phyloP scores from a whole-genome alignment of 345 rosid species.

The Eucalyptus paniculata region DNA sequence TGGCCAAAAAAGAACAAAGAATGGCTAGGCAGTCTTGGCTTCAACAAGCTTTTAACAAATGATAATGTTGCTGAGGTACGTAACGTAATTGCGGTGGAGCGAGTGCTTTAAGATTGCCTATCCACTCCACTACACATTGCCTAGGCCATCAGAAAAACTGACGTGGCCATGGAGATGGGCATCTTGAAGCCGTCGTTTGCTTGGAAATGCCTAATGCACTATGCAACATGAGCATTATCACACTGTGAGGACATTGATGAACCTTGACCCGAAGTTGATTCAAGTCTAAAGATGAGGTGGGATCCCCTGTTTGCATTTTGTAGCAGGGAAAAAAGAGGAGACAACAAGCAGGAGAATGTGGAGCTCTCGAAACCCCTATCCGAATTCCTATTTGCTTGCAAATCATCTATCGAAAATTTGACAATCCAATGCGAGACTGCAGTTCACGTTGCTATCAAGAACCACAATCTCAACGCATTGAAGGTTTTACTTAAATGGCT shows the following conservation, averaged over 20 bases:
- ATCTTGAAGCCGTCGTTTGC: background rate
- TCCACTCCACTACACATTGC: background rate
- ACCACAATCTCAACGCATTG: background rate
- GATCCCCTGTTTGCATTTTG: background rate
- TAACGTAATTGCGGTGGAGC: background rate
- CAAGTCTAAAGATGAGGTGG: background rate
- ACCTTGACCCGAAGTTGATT: no score
- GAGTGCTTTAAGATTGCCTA: background rate
- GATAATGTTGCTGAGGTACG: background rate
- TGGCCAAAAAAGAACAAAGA: no score
- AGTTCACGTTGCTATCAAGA: slow-evolving; percentile 6
- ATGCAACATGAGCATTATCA: background rate
- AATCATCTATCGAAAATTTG: slow-evolving; percentile 5
- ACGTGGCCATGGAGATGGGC: background rate
- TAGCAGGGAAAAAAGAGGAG: background rate
- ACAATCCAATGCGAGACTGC: slow-evolving; percentile 1
- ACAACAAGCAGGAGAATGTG: background rate
- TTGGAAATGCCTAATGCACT: background rate
- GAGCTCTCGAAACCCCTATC: background rate
- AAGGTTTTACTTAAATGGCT: background rate
- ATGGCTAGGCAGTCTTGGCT: background rate
- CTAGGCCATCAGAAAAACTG: background rate
- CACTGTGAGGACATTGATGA: background rate
- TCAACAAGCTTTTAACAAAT: no score
- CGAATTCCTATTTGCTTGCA: slow-evolving; percentile 1